Conservation (phyloP, 768 basidiomycete species). For the Cystofilobasidium capitatum region DNA sequence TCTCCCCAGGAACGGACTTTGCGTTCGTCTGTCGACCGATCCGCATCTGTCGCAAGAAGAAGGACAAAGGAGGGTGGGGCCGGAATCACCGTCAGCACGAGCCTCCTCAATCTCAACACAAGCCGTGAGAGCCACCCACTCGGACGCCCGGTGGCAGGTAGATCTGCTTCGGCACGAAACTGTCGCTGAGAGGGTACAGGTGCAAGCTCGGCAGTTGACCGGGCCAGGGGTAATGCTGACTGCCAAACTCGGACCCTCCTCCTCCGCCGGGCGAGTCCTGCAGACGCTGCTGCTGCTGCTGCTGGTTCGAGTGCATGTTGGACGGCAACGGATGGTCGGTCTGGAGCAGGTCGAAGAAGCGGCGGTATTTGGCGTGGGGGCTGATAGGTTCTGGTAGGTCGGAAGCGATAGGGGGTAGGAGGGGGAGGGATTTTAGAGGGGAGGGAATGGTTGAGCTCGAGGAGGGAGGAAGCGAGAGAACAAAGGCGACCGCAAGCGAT, state of each 20-base stretch:
- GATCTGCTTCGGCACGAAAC: conserved; percentile 89
- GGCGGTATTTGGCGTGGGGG: too few species aligned
- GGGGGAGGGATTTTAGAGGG: background rate
- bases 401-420: background rate
- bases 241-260: background rate
- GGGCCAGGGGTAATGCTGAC: conserved; percentile 20
- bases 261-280: background rate
- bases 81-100: background rate
- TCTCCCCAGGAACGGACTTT: conserved; percentile 79
- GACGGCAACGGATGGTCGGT: conserved; percentile 4
- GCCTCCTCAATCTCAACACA: background rate
- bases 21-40: conserved; percentile 93
- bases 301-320: conserved; percentile 12
- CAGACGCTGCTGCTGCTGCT: conserved; percentile 13
- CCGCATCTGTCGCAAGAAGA: conserved; percentile 48
- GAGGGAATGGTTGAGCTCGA: background rate
- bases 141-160: conserved; percentile 33
- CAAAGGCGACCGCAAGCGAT: too few species aligned
- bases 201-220: conserved; percentile 42
- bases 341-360: conserved; percentile 1
- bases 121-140: background rate
- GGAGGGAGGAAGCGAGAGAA: too few species aligned
- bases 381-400: too few species aligned
- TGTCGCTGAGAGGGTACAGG: conserved; percentile 86
- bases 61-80: background rate